Evolutionary conservation across 352 stramenopile species (phyloP), one percentile per base, ranked within the genome.

Genomic region (Phytophthora quininea): DNA sequence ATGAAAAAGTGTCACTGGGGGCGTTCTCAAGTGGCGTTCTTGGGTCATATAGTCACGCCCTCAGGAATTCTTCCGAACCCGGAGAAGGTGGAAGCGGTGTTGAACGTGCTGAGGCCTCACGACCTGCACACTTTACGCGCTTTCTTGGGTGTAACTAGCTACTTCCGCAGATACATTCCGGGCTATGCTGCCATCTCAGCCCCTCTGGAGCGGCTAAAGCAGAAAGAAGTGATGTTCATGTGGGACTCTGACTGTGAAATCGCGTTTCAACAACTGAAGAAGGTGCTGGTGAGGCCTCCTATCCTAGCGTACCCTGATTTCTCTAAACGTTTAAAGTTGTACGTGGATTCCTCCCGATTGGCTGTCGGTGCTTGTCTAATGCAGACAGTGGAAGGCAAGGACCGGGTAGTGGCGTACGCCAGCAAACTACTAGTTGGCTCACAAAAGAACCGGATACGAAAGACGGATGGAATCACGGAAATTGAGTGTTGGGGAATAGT

Each of bases 1-100:
- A 64, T 57, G 33, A 64, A 57, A 14, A 64, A 56, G 56, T 57
- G 57, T 35, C 57, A 64, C 32, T 62, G 43, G 47, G 47, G 47
- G 6, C 24, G 46, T 6, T 50, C 33, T 9, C 57, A 56, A 35
- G 47, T 64, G 11, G 47, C 57, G 0, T 64, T 64, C 35, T n/a
- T 57, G 10, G 37, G 57, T 1, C 56, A 63, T 29, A 63, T 63
- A 10, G 56, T 63, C 0, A 55, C 46, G 9, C 56, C 56, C 12
- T 32, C 43, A 6, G 46, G 46, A 0, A 52, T 57, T 2, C 6
- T 64, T 2, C 57, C 57, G 4, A 64, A 64, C 15, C 37, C 57
- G 14, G 47, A 57, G 29, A 64, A 64, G 30, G 38, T 56, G 33
- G 56, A 64, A 11, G 45, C 56, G 0, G 56, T 56, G 7, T 3